These are phyloP conservation scores for Entophlyctis luteolus DNA, from an alignment of 192 early-diverging fungal species.

Conservation along the genomic window DNA sequence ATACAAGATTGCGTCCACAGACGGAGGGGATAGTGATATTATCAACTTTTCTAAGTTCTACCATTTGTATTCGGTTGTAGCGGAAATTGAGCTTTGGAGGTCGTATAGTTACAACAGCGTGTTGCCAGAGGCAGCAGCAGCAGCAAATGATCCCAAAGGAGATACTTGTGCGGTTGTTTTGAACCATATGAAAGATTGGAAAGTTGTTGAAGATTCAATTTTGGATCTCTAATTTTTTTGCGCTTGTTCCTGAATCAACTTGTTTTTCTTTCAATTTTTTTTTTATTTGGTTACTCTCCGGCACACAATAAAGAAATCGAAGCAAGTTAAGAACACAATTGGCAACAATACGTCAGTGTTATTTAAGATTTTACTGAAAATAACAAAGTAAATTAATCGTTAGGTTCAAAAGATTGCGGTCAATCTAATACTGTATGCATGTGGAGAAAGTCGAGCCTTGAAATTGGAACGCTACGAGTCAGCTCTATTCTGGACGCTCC, in stretches of 20 bases:
- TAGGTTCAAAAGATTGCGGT: no score
- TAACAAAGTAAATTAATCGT: no score
- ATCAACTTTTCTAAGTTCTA: slow-evolving; percentile 54
- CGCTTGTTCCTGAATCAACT: background rate
- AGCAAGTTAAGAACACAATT: no score
- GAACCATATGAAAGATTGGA: slow-evolving; percentile 43
- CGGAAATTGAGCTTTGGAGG: slow-evolving; percentile 51
- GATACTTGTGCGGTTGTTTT: slow-evolving; percentile 34
- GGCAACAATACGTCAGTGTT: no score
- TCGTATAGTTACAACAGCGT: slow-evolving; percentile 31
- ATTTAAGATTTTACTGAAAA: no score
- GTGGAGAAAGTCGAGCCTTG: no score
- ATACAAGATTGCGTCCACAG: slow-evolving; percentile 11
- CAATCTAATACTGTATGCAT: no score
- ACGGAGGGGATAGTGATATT: background rate
- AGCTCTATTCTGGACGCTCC: no score
- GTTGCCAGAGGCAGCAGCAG: slow-evolving; percentile 19
- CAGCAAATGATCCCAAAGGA: slow-evolving; percentile 24
- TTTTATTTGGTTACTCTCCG: background rate
- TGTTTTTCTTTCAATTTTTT: background rate
- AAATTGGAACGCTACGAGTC: no score
- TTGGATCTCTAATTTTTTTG: slow-evolving; percentile 15
- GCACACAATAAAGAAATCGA: no score
- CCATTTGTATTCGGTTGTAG: slow-evolving; percentile 44
- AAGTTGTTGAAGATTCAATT: slow-evolving; percentile 21